Conservation (phyloP, 2,329 filamentous ascomycete genomes). For the Elsinoe necatrix region DNA sequence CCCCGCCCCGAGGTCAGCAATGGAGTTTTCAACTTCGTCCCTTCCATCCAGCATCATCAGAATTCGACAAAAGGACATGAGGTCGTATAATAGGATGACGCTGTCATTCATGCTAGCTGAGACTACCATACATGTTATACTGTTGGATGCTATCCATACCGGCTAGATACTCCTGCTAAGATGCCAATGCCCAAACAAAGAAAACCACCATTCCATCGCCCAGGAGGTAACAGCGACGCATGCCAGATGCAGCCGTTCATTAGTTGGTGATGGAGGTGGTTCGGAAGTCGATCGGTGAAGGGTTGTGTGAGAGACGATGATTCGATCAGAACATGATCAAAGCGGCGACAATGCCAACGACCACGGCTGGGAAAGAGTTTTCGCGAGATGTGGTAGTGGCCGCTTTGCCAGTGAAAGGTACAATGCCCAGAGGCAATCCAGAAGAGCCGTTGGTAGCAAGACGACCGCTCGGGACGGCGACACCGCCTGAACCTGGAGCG, state of each 20-base stretch:
- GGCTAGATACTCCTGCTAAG: conserved; percentile 13
- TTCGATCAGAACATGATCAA: conserved; percentile 13
- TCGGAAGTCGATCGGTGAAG: background rate
- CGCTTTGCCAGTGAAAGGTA: conserved; percentile 8
- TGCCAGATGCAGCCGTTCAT: conserved; percentile 5
- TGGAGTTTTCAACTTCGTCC: background rate
- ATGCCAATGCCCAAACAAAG: conserved; percentile 8
- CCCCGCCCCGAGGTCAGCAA: conserved; percentile 1
- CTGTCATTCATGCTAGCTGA: conserved; percentile 13
- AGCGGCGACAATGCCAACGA: conserved; percentile 6
- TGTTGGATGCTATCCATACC: conserved; percentile 16
- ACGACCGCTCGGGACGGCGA: background rate
- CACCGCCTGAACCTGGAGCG: conserved; percentile 3
- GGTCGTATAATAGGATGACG: background rate
- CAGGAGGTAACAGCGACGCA: background rate
- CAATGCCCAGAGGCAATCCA: background rate
- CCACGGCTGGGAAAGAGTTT: background rate
- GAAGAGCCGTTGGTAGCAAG: background rate
- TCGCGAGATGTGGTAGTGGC: background rate
- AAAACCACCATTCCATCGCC: background rate
- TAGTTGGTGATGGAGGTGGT: conserved; percentile 2
- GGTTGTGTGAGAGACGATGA: background rate
- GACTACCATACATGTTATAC: conserved; percentile 14
- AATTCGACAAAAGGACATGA: background rate
- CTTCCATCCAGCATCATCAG: background rate